A percentile compares a stretch with the other conserved stretches of the same genome.
Conservation (phyloP, 169 alveolate genomes). For the Plasmodium fragile region DNA sequence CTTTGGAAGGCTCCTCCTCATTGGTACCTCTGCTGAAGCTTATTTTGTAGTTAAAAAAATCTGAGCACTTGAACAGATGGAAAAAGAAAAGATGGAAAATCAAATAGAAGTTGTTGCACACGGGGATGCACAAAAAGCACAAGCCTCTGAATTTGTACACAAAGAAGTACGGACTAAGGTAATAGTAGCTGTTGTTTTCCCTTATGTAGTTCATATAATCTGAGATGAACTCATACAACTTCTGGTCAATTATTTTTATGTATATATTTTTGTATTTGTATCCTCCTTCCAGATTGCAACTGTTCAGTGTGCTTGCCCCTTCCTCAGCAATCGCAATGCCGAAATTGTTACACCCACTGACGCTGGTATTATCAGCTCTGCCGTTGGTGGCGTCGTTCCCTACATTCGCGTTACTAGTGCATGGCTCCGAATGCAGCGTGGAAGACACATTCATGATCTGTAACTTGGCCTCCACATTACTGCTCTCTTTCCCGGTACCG, state of each 20-base stretch:
- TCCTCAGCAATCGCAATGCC: not conserved
- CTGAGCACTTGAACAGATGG: constrained; percentile 60
- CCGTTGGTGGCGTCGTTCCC: not conserved
- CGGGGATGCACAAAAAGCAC: constrained; percentile 54
- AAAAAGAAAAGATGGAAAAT: constrained; percentile 50
- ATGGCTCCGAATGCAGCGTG: constrained; percentile 50
- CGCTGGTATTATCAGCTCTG: not conserved
- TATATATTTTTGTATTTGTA: constrained; percentile 66
- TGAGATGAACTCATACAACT: constrained; percentile 43
- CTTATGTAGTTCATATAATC: constrained; percentile 51
- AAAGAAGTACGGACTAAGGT: constrained; percentile 52
- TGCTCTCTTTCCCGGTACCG: constrained; percentile 30
- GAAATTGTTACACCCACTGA: not conserved
- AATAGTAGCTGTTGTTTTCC: constrained; percentile 62
- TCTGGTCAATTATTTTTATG: constrained; percentile 67
- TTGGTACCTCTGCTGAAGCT: constrained; percentile 44
- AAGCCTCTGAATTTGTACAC: constrained; percentile 41
- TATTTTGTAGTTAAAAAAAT: constrained; percentile 60
- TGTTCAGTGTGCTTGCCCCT: not conserved
- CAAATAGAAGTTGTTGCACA: constrained; percentile 62
- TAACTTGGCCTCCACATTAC: constrained; percentile 50
- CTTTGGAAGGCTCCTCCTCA: constrained; percentile 41
- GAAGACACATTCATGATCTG: constrained; percentile 54
- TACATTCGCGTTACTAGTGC: constrained; percentile 26
- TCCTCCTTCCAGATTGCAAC: constrained; percentile 23